These are phyloP conservation scores for Aegilops sharonensis DNA, from an alignment of 176 grass and related monocot genomes.

Conservation along the genomic window DNA sequence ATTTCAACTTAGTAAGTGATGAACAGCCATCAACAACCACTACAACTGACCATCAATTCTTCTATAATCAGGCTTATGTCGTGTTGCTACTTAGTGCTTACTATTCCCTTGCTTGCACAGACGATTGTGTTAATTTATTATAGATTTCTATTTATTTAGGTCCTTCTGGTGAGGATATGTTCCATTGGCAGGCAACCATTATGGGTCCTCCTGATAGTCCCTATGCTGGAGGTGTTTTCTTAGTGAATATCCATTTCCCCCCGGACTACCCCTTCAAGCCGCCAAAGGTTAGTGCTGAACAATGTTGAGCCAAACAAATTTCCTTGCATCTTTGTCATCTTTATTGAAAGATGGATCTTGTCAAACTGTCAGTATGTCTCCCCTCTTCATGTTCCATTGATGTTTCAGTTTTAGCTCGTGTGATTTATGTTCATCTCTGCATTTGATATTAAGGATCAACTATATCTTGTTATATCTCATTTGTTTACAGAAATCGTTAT, in stretches of 20 bases:
- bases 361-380: background rate
- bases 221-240: slow-evolving; percentile 60
- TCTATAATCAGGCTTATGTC: background rate
- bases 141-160: slow-evolving; percentile 37
- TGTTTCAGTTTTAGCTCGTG: background rate
- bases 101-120: background rate
- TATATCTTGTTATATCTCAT: background rate
- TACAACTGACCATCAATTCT: background rate
- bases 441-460: background rate
- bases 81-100: background rate
- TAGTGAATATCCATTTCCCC: slow-evolving; percentile 61
- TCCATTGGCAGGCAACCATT: slow-evolving; percentile 65
- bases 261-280: slow-evolving; percentile 63
- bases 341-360: background rate
- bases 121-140: slow-evolving; percentile 6
- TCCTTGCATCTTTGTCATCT: background rate
- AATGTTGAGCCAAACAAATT: background rate
- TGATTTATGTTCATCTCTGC: background rate
- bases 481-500: background rate
- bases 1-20: background rate
- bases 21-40: background rate
- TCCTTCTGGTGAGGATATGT: slow-evolving; percentile 69
- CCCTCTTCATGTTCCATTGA: background rate
- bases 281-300: slow-evolving; percentile 35
- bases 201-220: slow-evolving; percentile 65